Base-by-base conservation (phyloP, 805 yeast species). In the Millerago galiae region DNA sequence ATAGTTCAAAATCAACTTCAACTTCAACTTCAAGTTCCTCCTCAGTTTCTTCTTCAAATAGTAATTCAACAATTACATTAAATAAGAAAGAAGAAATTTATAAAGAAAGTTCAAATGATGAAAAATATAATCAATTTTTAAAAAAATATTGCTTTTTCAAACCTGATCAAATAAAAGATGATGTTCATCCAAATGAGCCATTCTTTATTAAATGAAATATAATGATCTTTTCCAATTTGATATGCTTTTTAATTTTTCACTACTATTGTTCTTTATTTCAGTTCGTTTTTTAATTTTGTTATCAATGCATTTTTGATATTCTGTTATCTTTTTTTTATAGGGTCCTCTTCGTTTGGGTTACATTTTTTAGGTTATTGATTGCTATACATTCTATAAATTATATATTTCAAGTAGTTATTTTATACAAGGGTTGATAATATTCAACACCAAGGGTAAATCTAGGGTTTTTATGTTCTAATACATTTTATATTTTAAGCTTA, bases 141-240 rank as follows among this genome's bases (percentile, higher is more conserved):
- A 53, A 54, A 33, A 54, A 54, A 42, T 56, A 54, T 35, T 56
- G 60, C 40, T 56, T 53, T 41, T 56, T 46, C 47, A 53, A 52
- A 21, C 47, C 55, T 27, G 56, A 49, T 17, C 50, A 45, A 17
- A 33, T 46, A 7, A 41, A 45, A 21, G 37, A 29, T 16, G 33
- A 34, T 24, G n/a, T 8, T 28, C 16, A 31, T 18, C 4, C 34
- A 5, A 7, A 18, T 8, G 38, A 31, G 10, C 16, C 38, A 31
- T 34, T 33, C 15, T 28, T 5, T 11, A 36, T 41, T 37, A 41
- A 35, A 32, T 35, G 28, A 32, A 9, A 17, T 16, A 11, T 32
- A 11, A 18, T 21, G 8, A 14, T 30, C 9, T n/a, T n/a, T n/a
- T 21, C 17, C 12, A 8, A 31, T 15, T 15, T 16, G 2, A 16